Evolutionary conservation across 2,329 filamentous ascomycete species (phyloP).

Genomic region (Juglanconis sp.): DNA sequence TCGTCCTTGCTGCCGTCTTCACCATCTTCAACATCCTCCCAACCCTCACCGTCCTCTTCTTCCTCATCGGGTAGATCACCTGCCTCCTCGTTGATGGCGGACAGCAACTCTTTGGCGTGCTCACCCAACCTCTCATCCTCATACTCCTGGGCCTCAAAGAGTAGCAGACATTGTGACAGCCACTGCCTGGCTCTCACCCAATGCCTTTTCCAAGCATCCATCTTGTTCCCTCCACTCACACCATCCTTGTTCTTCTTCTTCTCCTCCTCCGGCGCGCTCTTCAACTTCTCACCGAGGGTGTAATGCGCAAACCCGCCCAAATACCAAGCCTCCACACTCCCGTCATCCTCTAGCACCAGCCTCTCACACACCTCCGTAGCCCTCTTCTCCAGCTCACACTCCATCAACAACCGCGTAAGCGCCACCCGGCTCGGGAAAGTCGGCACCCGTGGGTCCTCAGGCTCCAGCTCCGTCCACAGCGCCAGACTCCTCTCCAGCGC

Average conservation of each 20-base stretch:
- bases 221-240: too few species aligned
- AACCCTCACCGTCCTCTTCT: slow-evolving; percentile 47
- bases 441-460: slow-evolving; percentile 69
- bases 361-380: slow-evolving; percentile 83
- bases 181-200: slow-evolving; percentile 77
- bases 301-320: slow-evolving; percentile 91
- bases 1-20: slow-evolving; percentile 42
- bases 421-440: slow-evolving; percentile 84
- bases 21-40: slow-evolving; percentile 47
- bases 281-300: slow-evolving; percentile 69
- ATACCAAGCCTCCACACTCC: slow-evolving; percentile 96
- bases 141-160: slow-evolving; percentile 79
- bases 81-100: slow-evolving; percentile 60
- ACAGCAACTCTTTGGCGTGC: slow-evolving; percentile 70
- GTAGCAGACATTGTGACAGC: slow-evolving; percentile 74
- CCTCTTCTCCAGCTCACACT: slow-evolving; percentile 80
- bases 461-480: slow-evolving; percentile 76
- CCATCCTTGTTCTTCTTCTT: slow-evolving; percentile 30
- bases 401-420: slow-evolving; percentile 81
- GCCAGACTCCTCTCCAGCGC: slow-evolving; percentile 77
- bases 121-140: slow-evolving; percentile 77
- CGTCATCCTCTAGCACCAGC: slow-evolving; percentile 83
- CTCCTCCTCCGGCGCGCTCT: slow-evolving; percentile 32
- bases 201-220: slow-evolving; percentile 53
- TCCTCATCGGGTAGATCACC: slow-evolving; percentile 57